Evolutionary conservation across 768 basidiomycete species (phyloP), one percentile per base, ranked within the genome.

Genomic region (Boletus reticuloceps): DNA sequence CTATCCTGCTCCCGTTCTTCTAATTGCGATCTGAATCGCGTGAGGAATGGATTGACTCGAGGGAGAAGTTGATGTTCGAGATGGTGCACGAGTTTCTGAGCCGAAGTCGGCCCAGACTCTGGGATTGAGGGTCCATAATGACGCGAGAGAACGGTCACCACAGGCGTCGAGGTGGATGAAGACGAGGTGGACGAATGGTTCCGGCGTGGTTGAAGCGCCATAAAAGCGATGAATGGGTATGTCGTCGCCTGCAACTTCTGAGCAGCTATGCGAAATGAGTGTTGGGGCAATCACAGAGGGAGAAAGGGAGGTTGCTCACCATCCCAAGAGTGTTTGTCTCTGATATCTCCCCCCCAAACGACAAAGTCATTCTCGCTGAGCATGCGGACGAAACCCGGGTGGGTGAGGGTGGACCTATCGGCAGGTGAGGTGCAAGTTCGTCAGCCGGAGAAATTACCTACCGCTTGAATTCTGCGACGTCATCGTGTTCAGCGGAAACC

Each of bases 271-370:
- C 17, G 39, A 41, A 32, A 43, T 48, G 10, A 17, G n/a, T 29
- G 41, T 68, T 3, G 57, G 38, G 27, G 36, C 17, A 40, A 29
- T 34, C 1, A 20, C 44, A 44, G 8, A 39, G 34, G 16, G 11
- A 47, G n/a, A 25, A 31, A 1, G 13, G 1, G 0, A 31, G 17
- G 29, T 49, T 17, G 49, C 73, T 43, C 43, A 87, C 86, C 82
- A 67, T 85, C 82, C 82, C 93, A 94, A 6, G 91, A 84, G 58
- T 96, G 92, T 36, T 78, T 77, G 62, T 90, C 88, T 34, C 87
- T 79, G 9, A 97, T 83, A 66, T 98, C 95, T 16, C 92, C 95
- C 4, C 89, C 96, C 96, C 95, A 99, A 9, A 93, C 83, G 17
- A 94, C 63, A 50, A 96, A 78, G 47, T 87, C 77, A 68, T 94